Evolutionary conservation across 495 filamentous ascomycete species (phyloP), one percentile per base, ranked within the genome.

Genomic region (Barbatosphaeria neglecta): DNA sequence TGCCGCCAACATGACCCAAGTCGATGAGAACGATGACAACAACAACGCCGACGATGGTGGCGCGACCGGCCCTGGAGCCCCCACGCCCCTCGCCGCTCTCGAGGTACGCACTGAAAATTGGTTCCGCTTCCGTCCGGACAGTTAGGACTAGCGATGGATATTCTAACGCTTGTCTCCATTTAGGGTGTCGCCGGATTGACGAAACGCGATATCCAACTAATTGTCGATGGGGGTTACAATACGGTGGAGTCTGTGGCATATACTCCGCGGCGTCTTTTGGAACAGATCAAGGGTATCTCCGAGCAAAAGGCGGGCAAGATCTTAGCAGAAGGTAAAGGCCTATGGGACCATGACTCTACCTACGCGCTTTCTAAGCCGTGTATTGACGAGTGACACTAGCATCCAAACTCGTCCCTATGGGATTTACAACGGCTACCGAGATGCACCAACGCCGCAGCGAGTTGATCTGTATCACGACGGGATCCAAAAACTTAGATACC

Each of bases 361-460:
- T 42, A 41, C 15, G 13, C 23, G 22, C 23, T 16, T 5, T 45
- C 8, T 25, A 4, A 9, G 24, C 4, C 9, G 24, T 25, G 8
- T 15, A 20, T 39, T 28, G n/a, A 47, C 53, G 54, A 56, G 43
- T 47, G 13, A 31, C 18, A 39, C 47, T 54, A 93, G 92, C 90
- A 20, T 87, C 88, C 15, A 97, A 95, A 63, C 75, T 96, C 33
- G 92, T 98, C 0, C 92, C 92, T 0, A 94, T 98, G 87, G 92
- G 92, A 9, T 98, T 98, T 60, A 98, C 92, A 6, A 98, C 92
- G 0, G 92, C 92, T n/a, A 98, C 92, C 0, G 92, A 98, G 68
- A 98, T 98, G 93, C 92, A 98, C 56, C 87, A 87, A 40, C 81
- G 92, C 48, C 81, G 92, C 60, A 94, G 86, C 60, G 92, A 97